These are phyloP conservation scores for Fusarium sp. DNA, from an alignment of 2,329 filamentous ascomycete species.

Conservation along the genomic window DNA sequence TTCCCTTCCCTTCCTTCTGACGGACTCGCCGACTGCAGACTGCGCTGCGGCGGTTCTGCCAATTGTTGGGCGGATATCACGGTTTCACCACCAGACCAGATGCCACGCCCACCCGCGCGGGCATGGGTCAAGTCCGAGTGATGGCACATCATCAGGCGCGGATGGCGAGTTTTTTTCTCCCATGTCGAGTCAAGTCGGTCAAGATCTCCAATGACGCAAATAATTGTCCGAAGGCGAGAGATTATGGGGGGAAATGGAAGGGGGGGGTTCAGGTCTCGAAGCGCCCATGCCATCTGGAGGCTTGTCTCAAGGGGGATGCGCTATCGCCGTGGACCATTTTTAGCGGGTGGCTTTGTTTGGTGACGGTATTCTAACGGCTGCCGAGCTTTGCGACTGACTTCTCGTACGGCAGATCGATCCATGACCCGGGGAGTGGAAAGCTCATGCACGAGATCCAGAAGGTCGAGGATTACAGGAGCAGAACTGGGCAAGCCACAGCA, in stretches of 20 bases:
- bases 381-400: constrained; percentile 22
- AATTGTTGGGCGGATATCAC: constrained; percentile 26
- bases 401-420: neutral
- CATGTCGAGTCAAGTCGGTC: neutral
- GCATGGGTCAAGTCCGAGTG: constrained; percentile 14
- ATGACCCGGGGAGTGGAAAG: neutral
- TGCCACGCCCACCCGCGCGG: constrained; percentile 16
- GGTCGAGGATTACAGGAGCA: constrained; percentile 14
- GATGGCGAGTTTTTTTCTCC: constrained; percentile 17
- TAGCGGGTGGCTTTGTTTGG: constrained; percentile 26
- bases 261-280: constrained; percentile 16
- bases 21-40: constrained; percentile 36
- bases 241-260: constrained; percentile 9
- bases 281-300: constrained; percentile 7
- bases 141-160: constrained; percentile 7
- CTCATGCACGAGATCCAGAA: neutral
- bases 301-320: constrained; percentile 22
- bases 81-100: constrained; percentile 34
- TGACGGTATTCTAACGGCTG: constrained; percentile 6
- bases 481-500: constrained; percentile 29
- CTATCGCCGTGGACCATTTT: constrained; percentile 11
- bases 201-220: constrained; percentile 11
- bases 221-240: constrained; percentile 18
- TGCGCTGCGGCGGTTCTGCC: constrained; percentile 11
- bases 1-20: neutral